Conservation (phyloP, 2,329 filamentous ascomycete genomes). For the Claviceps digitariae region DNA sequence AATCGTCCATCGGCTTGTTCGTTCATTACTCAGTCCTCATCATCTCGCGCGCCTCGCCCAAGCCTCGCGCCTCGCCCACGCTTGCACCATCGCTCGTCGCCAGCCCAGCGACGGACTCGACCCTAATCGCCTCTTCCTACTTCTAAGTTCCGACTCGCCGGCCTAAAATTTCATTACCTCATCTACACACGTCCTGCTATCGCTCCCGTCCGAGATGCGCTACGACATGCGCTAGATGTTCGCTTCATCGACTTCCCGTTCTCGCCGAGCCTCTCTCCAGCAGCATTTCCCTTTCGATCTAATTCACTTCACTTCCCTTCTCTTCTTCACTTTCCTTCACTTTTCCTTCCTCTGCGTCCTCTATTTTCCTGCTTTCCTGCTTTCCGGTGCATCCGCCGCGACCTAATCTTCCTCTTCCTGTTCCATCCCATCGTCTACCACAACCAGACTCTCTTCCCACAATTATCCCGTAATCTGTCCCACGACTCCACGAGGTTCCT, state of each 20-base stretch:
- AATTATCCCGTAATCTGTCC: not conserved
- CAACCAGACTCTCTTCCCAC: not conserved
- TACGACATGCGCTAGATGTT: slow-evolving; percentile 2
- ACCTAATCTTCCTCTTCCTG: not conserved
- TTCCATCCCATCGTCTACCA: not conserved
- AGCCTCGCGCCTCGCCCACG: not conserved
- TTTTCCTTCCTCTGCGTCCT: not conserved
- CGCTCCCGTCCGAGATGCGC: slow-evolving; percentile 5
- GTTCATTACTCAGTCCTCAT: not conserved
- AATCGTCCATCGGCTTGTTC: not conserved
- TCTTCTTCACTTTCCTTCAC: not conserved
- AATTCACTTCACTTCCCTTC: not conserved
- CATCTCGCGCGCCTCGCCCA: not conserved
- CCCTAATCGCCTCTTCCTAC: not conserved
- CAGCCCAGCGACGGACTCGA: not conserved
- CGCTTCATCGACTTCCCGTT: not conserved
- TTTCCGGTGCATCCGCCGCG: not conserved
- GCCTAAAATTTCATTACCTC: not conserved
- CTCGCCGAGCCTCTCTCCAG: slow-evolving; percentile 8
- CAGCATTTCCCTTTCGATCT: slow-evolving; percentile 5
- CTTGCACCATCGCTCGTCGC: not conserved
- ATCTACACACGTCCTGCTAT: not conserved
- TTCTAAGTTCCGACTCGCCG: not conserved
- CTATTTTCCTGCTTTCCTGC: not conserved
- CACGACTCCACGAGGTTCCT: not conserved